phyloP scores from a whole-genome alignment of 257 asterid species.

The Solanum pennellii region DNA sequence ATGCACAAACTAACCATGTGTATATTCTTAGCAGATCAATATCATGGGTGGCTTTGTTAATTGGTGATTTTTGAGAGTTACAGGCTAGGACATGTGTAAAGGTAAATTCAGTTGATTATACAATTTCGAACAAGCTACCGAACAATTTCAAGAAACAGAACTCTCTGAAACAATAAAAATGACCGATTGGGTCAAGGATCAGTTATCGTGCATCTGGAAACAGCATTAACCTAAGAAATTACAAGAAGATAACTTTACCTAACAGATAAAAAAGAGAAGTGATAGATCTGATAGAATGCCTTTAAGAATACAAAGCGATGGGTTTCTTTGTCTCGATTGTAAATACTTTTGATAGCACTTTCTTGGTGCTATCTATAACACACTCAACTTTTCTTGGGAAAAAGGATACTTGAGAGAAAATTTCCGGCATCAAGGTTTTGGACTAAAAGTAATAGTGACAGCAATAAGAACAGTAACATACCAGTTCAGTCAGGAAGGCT shows the following conservation, averaged over 20 bases:
- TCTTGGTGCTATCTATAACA: neutral
- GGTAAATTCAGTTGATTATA: neutral
- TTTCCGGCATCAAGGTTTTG: neutral
- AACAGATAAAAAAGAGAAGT: neutral
- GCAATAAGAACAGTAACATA: conserved; percentile 17
- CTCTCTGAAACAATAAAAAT: neutral
- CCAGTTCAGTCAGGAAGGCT: conserved; percentile 90
- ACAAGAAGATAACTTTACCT: neutral
- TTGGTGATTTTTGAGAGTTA: too few relatives aligned
- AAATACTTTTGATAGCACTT: neutral
- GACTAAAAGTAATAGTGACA: neutral
- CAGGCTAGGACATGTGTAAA: neutral
- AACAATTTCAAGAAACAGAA: neutral
- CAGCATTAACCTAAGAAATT: neutral
- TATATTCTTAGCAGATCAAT: too few relatives aligned
- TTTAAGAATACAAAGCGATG: neutral
- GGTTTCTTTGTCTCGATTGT: neutral
- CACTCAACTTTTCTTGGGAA: neutral
- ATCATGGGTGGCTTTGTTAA: too few relatives aligned
- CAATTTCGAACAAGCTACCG: neutral
- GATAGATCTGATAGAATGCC: neutral
- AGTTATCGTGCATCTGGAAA: neutral
- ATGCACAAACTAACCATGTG: too few relatives aligned
- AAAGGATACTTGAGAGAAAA: neutral
- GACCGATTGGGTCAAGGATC: neutral